phyloP scores from a whole-genome alignment of 768 basidiomycete species.

The Phlebiopsis gigantea region DNA sequence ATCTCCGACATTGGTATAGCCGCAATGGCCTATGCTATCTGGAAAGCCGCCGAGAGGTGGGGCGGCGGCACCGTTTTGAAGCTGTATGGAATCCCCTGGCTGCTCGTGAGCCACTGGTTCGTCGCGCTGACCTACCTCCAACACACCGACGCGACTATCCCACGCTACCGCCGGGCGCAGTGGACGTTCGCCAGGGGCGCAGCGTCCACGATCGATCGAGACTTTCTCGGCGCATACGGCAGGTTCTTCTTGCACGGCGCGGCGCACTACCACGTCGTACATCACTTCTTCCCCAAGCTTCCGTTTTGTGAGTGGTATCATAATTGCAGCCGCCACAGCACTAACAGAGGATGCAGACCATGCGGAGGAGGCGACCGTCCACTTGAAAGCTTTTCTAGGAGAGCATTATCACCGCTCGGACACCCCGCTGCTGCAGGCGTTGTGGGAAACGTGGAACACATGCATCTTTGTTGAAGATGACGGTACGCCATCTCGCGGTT shows the following conservation, averaged over 20 bases:
- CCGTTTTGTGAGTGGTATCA: constrained; percentile 7
- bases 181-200: constrained; percentile 20
- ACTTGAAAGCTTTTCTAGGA: constrained; percentile 26
- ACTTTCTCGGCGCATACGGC: constrained; percentile 24
- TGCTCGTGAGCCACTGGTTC: constrained; percentile 22
- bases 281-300: constrained; percentile 26
- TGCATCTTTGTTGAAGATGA: constrained; percentile 33
- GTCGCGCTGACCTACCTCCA: constrained; percentile 20
- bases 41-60: neutral
- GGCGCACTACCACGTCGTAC: constrained; percentile 23
- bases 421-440: constrained; percentile 24
- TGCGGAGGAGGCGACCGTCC: constrained; percentile 25
- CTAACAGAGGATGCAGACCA: constrained; percentile 16
- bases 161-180: constrained; percentile 16
- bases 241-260: constrained; percentile 24
- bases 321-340: neutral
- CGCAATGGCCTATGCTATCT: neutral
- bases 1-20: constrained; percentile 14
- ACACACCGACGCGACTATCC: constrained; percentile 20
- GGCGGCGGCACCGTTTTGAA: constrained; percentile 5
- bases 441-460: constrained; percentile 28
- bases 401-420: constrained; percentile 26
- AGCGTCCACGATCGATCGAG: constrained; percentile 21
- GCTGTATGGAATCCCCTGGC: constrained; percentile 14
- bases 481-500: constrained; percentile 11